phyloP scores from a whole-genome alignment of 495 filamentous ascomycete genomes.

The Aspergillus ellipticus region DNA sequence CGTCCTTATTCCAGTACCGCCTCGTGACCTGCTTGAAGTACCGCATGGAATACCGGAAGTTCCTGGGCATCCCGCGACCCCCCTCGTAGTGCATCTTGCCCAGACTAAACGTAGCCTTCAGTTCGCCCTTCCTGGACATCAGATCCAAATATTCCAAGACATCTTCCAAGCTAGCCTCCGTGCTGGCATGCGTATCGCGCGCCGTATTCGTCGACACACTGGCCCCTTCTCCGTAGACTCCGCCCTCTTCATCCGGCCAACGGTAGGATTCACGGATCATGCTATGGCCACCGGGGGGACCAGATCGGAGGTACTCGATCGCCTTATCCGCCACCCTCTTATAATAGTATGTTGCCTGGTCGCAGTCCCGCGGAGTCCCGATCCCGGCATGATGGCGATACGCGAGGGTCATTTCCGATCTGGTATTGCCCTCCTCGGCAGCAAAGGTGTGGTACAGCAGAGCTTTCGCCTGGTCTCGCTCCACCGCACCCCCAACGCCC shows the following conservation, averaged over 20 bases:
- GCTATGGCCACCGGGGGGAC: constrained; percentile 84
- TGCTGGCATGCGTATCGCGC: constrained; percentile 65
- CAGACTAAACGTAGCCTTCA: constrained; percentile 86
- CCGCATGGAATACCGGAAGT: constrained; percentile 68
- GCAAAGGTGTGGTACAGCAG: constrained; percentile 94
- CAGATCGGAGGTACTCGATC: constrained; percentile 76
- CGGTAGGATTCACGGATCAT: constrained; percentile 72
- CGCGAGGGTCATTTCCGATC: constrained; percentile 90
- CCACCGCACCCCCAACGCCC: constrained; percentile 76
- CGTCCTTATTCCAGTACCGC: constrained; percentile 83
- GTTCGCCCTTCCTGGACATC: constrained; percentile 88
- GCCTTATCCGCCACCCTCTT: constrained; percentile 93
- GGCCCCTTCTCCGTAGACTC: constrained; percentile 92
- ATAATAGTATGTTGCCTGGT: constrained; percentile 81
- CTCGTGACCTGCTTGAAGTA: constrained; percentile 82
- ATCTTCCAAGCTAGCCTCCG: constrained; percentile 82
- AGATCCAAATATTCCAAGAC: constrained; percentile 92
- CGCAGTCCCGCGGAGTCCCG: constrained; percentile 78
- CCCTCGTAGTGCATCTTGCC: constrained; percentile 91
- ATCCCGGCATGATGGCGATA: constrained; percentile 86
- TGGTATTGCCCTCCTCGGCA: constrained; percentile 75
- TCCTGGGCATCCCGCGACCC: constrained; percentile 65
- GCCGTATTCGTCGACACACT: constrained; percentile 83
- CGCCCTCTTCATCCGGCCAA: constrained; percentile 80
- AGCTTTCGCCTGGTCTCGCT: constrained; percentile 87